A percentile compares a stretch with the other conserved stretches of the same genome.
These are phyloP conservation scores for Nicotiana noctiflora DNA, from an alignment of 257 asterid genomes.

Conservation along the genomic window DNA sequence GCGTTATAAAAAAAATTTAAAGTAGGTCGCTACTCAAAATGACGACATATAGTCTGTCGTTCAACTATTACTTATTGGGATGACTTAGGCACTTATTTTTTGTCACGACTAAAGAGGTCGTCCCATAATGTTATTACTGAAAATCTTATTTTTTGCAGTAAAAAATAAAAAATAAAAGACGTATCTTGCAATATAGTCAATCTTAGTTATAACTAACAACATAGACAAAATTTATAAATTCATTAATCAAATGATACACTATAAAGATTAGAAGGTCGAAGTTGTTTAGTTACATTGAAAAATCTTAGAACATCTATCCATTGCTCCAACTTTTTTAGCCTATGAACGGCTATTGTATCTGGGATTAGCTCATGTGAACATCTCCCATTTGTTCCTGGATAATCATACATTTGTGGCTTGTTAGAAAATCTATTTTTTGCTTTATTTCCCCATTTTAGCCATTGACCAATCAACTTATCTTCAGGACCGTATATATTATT, in stretches of 20 bases:
- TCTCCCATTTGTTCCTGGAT: constrained; percentile 72
- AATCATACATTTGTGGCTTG: constrained; percentile 75
- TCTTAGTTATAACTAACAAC: neutral
- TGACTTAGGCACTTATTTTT: too few species aligned
- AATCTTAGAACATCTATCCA: constrained; percentile 52
- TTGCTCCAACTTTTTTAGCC: constrained; percentile 70
- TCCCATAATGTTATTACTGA: too few species aligned
- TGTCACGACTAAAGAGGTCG: too few species aligned
- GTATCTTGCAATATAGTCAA: neutral
- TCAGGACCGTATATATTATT: constrained; percentile 57
- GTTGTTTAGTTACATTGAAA: constrained; percentile 55
- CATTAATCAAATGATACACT: constrained; percentile 17
- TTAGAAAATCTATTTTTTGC: constrained; percentile 57
- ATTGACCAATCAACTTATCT: constrained; percentile 64
- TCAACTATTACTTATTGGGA: too few species aligned
- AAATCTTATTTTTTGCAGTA: too few species aligned
- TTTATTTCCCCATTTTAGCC: constrained; percentile 55
- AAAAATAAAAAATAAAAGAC: neutral
- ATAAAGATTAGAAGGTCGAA: constrained; percentile 34
- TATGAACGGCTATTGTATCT: constrained; percentile 60
- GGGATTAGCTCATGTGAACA: constrained; percentile 71
- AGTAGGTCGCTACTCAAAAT: too few species aligned
- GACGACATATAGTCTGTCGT: too few species aligned
- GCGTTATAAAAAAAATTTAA: too few species aligned
- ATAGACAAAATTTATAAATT: neutral